These are phyloP conservation scores for Staphylotrichum longicolle DNA, from an alignment of 495 filamentous ascomycete species.

Conservation along the genomic window DNA sequence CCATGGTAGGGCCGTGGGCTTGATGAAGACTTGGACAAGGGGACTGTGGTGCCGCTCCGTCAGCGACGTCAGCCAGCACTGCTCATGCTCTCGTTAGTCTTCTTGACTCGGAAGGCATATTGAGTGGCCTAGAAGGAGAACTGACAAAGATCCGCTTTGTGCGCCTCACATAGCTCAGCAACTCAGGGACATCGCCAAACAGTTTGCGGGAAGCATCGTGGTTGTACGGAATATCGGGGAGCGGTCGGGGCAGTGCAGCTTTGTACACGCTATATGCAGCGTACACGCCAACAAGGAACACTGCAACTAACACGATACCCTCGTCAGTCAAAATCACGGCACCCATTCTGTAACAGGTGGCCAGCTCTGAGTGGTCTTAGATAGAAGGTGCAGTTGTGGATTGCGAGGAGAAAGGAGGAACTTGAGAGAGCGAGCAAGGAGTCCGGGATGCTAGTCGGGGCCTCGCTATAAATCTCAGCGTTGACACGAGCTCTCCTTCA, in stretches of 20 bases:
- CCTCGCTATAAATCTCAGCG: too few relatives aligned
- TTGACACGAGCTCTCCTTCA: too few relatives aligned
- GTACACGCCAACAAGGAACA: constrained; percentile 12
- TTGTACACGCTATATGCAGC: constrained; percentile 18
- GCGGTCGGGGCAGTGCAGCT: constrained; percentile 30
- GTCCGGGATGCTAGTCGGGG: too few relatives aligned
- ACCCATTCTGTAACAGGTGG: constrained; percentile 16
- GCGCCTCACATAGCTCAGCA: constrained; percentile 28
- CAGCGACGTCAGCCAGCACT: constrained; percentile 32
- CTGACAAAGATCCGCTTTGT: constrained; percentile 28
- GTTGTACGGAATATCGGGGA: constrained; percentile 44
- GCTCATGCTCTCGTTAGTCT: too few relatives aligned
- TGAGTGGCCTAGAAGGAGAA: too few relatives aligned
- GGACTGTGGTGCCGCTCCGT: constrained; percentile 33
- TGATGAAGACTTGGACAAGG: constrained; percentile 41
- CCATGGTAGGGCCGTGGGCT: constrained; percentile 36
- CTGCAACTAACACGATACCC: constrained; percentile 7
- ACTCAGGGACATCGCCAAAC: constrained; percentile 37
- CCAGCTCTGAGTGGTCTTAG: too few relatives aligned
- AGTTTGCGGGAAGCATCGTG: constrained; percentile 25
- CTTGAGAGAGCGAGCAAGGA: too few relatives aligned
- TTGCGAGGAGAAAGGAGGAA: too few relatives aligned
- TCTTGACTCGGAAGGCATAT: too few relatives aligned
- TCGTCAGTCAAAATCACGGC: constrained; percentile 9
- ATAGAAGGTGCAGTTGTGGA: too few relatives aligned